A percentile compares a stretch with the other conserved stretches of the same genome.
These are phyloP conservation scores for Ophidiomyces ophidiicola DNA, from an alignment of 2,329 filamentous ascomycete species.

Conservation along the genomic window DNA sequence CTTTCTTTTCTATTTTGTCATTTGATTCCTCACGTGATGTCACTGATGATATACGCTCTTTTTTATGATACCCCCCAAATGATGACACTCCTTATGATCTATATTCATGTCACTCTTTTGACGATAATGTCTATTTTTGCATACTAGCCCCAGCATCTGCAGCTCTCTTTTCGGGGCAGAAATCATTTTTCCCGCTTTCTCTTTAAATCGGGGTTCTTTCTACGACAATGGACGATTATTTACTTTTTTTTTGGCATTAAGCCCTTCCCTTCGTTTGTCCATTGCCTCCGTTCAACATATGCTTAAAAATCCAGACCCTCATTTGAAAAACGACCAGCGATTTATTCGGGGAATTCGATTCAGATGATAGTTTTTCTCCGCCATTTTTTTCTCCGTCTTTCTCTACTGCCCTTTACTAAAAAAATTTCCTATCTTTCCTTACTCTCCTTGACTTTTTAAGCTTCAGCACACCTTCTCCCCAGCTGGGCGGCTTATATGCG, in stretches of 20 bases:
- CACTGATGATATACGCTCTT: conserved; percentile 10
- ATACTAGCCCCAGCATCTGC: background rate
- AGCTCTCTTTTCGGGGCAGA: background rate
- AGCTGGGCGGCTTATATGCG: conserved; percentile 11
- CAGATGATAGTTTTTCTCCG: no score
- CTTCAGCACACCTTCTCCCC: background rate
- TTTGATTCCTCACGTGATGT: no score
- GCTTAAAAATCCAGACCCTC: no score
- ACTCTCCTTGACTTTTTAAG: background rate
- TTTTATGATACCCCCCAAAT: conserved; percentile 8
- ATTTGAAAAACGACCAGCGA: no score
- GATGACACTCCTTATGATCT: conserved; percentile 6
- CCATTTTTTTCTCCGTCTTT: no score
- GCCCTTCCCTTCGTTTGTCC: no score
- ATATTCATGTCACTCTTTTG: conserved; percentile 11
- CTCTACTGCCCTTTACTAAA: no score
- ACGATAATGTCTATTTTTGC: no score
- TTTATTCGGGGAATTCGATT: no score
- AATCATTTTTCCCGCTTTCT: background rate
- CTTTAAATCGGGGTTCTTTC: background rate
- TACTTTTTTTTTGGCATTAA: background rate
- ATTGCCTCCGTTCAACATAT: no score
- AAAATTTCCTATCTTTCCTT: background rate
- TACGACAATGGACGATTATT: background rate
- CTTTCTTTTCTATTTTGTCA: conserved; percentile 3